Evolutionary conservation across 371 early-diverging fungal genomes (phyloP).

Genomic region (Capillidium rhysosporum): DNA sequence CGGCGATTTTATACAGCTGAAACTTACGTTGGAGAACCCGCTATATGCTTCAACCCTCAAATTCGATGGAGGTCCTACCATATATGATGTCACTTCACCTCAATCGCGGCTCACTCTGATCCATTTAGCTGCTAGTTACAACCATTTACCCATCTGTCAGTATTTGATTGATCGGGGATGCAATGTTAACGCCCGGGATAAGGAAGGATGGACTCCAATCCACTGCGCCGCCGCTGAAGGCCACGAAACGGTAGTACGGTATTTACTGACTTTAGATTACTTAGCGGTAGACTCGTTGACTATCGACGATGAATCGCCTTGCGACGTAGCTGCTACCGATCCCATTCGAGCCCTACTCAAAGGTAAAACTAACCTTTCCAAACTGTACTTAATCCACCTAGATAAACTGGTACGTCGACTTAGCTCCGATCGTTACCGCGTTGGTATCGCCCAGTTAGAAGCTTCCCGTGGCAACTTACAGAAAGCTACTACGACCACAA

Average conservation of each 20-base stretch:
- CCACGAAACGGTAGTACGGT: slow-evolving; percentile 20
- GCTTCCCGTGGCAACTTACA: not conserved
- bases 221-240: slow-evolving; percentile 45
- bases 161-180: slow-evolving; percentile 19
- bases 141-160: slow-evolving; percentile 21
- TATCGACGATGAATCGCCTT: slow-evolving; percentile 4
- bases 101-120: slow-evolving; percentile 23
- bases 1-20: slow-evolving; percentile 14
- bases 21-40: slow-evolving; percentile 11
- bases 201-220: slow-evolving; percentile 41
- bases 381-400: not conserved
- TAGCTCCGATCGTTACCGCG: not conserved
- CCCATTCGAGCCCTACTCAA: not conserved
- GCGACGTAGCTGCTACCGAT: slow-evolving; percentile 1
- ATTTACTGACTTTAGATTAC: slow-evolving; percentile 12
- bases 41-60: not conserved
- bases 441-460: not conserved
- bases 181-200: slow-evolving; percentile 23
- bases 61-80: slow-evolving; percentile 3
- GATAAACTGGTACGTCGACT: not conserved
- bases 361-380: not conserved
- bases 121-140: slow-evolving; percentile 32
- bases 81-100: slow-evolving; percentile 14
- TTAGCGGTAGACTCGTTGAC: not conserved
- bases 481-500: too few species aligned